These are phyloP conservation scores for Neckera pumila DNA, from an alignment of 225 moss, liverwort and hornwort genomes.

Conservation along the genomic window DNA sequence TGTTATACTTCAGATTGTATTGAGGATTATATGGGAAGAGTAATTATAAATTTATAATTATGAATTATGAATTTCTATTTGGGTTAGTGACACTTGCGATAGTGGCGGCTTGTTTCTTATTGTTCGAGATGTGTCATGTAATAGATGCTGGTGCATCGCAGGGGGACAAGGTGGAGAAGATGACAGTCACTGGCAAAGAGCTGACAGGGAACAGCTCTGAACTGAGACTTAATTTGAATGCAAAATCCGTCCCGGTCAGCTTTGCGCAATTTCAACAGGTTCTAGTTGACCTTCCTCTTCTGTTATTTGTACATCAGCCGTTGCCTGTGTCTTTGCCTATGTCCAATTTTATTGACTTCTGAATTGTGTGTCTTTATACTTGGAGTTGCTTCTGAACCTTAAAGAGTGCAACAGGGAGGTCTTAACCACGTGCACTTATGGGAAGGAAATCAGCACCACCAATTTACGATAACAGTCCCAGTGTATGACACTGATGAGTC, in stretches of 20 bases:
- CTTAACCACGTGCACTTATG: constrained; percentile 61
- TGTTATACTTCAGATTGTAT: not conserved
- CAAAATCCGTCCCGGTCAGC: constrained; percentile 15
- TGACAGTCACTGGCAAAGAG: constrained; percentile 13
- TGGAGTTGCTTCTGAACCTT: not conserved
- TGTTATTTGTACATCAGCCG: not conserved
- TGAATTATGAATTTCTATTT: not conserved
- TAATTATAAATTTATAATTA: no score
- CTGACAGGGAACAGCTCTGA: constrained; percentile 3
- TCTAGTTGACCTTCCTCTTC: not conserved
- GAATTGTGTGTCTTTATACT: not conserved
- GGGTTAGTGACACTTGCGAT: not conserved
- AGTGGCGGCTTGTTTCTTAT: not conserved
- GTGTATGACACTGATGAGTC: constrained; percentile 32
- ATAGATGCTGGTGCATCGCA: constrained; percentile 16
- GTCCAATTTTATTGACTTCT: not conserved
- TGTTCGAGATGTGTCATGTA: not conserved
- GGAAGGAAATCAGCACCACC: constrained; percentile 71
- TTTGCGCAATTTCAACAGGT: constrained; percentile 38
- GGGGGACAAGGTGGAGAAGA: constrained; percentile 33
- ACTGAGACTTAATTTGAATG: constrained; percentile 25
- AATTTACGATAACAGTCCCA: constrained; percentile 49
- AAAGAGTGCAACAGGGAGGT: constrained; percentile 35
- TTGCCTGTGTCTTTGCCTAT: not conserved
- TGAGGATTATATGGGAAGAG: not conserved